Base-by-base conservation (phyloP, 2,329 filamentous ascomycete genomes). In the Neofusicoccum kwambonambiense region DNA sequence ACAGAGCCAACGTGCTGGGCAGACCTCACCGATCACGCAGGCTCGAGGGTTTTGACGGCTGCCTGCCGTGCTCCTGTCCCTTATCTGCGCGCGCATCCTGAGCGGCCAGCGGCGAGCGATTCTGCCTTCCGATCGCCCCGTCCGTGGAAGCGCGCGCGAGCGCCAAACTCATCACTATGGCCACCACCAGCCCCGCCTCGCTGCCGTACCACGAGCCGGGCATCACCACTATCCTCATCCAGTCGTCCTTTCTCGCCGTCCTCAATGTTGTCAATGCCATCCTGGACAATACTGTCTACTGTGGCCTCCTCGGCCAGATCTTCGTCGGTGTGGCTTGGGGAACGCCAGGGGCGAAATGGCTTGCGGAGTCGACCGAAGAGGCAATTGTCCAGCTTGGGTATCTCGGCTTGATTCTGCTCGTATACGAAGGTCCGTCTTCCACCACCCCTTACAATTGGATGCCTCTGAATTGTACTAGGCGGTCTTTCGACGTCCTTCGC, bases 281-380 rank as follows among this genome's bases (percentile, higher is more conserved):
- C 0, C 80, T 92, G 1, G 85, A 92, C 69, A 80, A 77, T 13
- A 68, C 86, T 0, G 71, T 91, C 0, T 91, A 89, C 73, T 92
- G 89, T 70, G 90, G 90, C 0, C 82, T 93, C 0, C 77, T 93
- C 6, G 90, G 89, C 0, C 89, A 93, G 70, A 82, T 93, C 13
- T 78, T 92, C 7, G 74, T 92, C 17, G 90, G 90, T 12, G 83
- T 92, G 8, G 84, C 87, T 8, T 93, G 85, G 84, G 90, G 90
- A 8, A 83, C 83, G 0, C 90, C 90, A 0, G 89, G 88, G 1
- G 84, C 80, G 3, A 81, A 85, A 72, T 87, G 84, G 83, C 81
- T 93, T 0, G 78, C 80, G 0, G 19, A 64, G 0, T 77, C 82
- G 3, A 75, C 80, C 1, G 82, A 93, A 74, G 71, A 82, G 17